Conservation (phyloP, 1,284 basidiomycete species). For the Cryptococcus floricola region DNA sequence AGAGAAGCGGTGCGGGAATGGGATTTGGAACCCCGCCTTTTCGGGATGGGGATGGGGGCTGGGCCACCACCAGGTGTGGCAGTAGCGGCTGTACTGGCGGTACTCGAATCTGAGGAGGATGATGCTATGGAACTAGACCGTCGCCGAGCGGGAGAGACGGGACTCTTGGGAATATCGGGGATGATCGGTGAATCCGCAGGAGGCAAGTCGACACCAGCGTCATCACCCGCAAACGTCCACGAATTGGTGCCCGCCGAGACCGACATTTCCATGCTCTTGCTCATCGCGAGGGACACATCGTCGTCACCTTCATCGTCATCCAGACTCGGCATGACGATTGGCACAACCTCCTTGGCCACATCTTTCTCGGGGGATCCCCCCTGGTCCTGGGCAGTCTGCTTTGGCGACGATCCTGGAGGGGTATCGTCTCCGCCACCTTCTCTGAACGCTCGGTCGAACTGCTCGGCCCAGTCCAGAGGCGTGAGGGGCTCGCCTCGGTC, state of each 20-base stretch:
- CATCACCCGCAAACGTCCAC: slow-evolving; percentile 35
- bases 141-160: background rate
- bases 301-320: slow-evolving; percentile 27
- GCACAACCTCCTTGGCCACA: slow-evolving; percentile 8
- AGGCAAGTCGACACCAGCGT: slow-evolving; percentile 40
- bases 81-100: background rate
- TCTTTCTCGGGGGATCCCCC: slow-evolving; percentile 14
- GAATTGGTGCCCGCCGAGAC: slow-evolving; percentile 10
- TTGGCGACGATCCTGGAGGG: background rate
- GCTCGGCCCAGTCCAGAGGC: slow-evolving; percentile 44
- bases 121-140: background rate
- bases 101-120: background rate
- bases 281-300: slow-evolving; percentile 6
- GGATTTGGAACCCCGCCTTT: background rate
- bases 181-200: slow-evolving; percentile 25
- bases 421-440: slow-evolving; percentile 7
- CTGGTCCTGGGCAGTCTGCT: background rate
- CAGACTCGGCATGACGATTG: slow-evolving; percentile 17
- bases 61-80: background rate
- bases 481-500: slow-evolving; percentile 24
- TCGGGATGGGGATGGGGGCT: background rate
- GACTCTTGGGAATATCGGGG: background rate
- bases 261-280: slow-evolving; percentile 6
- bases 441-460: slow-evolving; percentile 38
- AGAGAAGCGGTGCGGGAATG: background rate